phyloP scores from a whole-genome alignment of 2,329 filamentous ascomycete genomes.

The Beauveria asiatica region DNA sequence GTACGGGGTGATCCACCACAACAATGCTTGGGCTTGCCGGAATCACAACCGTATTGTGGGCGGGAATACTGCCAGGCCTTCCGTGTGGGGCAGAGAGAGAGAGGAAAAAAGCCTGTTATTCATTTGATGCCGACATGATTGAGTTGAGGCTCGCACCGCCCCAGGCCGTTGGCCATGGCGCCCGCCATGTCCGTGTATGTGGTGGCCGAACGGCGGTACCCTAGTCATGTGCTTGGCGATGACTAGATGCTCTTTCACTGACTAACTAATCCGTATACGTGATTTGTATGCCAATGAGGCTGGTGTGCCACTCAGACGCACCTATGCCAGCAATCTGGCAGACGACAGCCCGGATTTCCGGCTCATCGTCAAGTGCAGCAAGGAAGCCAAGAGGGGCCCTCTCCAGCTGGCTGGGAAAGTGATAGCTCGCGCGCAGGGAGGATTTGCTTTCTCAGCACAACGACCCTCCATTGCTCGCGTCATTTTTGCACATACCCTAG shows the following conservation, averaged over 20 bases:
- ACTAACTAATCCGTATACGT: too few relatives aligned
- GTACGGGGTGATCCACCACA: not conserved
- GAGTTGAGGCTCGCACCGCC: constrained; percentile 7
- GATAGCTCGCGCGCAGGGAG: constrained; percentile 18
- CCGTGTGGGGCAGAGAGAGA: constrained; percentile 5
- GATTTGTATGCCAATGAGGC: not conserved
- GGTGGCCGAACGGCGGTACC: not conserved
- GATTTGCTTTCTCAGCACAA: constrained; percentile 14
- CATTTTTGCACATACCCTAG: constrained; percentile 8
- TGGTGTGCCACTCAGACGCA: not conserved
- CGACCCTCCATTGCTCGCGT: constrained; percentile 5
- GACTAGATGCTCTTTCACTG: not conserved
- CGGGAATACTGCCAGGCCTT: constrained; percentile 9
- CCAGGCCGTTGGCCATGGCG: not conserved
- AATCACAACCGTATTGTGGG: constrained; percentile 8
- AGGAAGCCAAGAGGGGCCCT: not conserved
- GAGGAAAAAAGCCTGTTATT: not conserved
- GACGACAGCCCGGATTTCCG: not conserved
- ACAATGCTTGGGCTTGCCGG: not conserved
- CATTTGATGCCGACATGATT: constrained; percentile 3
- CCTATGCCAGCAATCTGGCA: not conserved
- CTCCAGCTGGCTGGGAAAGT: constrained; percentile 13
- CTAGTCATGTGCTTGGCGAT: not conserved
- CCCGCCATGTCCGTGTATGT: not conserved
- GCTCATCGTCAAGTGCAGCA: constrained; percentile 1